These are phyloP conservation scores for Monosporascus sp. DNA, from an alignment of 2,329 filamentous ascomycete genomes.

Conservation along the genomic window DNA sequence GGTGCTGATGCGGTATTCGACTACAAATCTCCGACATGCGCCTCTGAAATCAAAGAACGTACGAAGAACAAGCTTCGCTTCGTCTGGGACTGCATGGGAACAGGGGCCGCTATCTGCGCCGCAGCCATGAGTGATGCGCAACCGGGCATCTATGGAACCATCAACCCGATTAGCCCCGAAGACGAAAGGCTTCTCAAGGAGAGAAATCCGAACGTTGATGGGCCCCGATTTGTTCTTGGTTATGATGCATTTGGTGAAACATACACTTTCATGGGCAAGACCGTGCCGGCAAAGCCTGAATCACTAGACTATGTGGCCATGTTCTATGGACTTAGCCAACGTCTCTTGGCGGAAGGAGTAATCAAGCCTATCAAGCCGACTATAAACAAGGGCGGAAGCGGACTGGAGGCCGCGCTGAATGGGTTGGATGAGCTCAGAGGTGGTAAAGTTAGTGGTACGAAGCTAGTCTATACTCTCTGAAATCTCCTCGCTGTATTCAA, in stretches of 20 bases:
- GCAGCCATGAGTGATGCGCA: neutral
- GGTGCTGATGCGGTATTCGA: slow-evolving; percentile 44
- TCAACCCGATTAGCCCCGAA: neutral
- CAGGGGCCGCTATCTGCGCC: neutral
- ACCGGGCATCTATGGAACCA: neutral
- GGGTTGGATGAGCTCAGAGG: neutral
- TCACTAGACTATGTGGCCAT: neutral
- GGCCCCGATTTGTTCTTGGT: neutral
- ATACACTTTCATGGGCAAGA: neutral
- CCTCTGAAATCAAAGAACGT: slow-evolving; percentile 15
- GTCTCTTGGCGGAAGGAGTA: neutral
- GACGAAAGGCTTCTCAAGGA: neutral
- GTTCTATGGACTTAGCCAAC: neutral
- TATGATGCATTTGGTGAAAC: neutral
- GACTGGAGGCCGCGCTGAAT: neutral
- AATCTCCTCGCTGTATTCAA: neutral
- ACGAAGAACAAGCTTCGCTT: slow-evolving; percentile 18
- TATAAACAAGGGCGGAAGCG: neutral
- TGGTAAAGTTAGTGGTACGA: neutral
- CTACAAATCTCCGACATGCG: slow-evolving; percentile 29
- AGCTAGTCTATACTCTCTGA: neutral
- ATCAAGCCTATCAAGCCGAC: neutral
- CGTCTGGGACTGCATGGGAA: neutral
- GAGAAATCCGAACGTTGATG: neutral
- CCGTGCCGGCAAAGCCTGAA: neutral